Base-by-base conservation (phyloP, 2,329 filamentous ascomycete genomes). In the Albifimbria verrucaria region DNA sequence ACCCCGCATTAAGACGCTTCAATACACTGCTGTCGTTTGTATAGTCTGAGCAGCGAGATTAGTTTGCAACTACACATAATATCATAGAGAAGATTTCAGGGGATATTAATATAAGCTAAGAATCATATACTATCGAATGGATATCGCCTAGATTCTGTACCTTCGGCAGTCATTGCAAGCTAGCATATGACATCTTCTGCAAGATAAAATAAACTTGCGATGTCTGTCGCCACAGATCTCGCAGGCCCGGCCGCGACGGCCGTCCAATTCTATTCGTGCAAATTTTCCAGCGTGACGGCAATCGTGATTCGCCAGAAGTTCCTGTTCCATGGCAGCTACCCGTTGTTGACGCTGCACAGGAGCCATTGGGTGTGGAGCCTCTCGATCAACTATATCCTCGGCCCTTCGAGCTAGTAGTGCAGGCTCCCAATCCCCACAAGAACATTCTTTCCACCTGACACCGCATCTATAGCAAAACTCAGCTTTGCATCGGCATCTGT, bases 381-480 rank as follows among this genome's bases (percentile, higher is more conserved):
- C 47, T 28, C 53, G 52, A 50, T 55, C 48, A 25, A 55, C 50
- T 44, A 55, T 20, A 41, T 55, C 36, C 25, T 50, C 42, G n/a
- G 53, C 53, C 51, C 53, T 42, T 43, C 39, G 53, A 32, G 44
- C 39, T 15, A 49, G 53, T 25, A 55, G 42, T 21, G 48, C 50
- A 4, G 53, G 50, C n/a, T 18, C 50, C 53, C 50, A 52, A 48
- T 55, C 50, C 43, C 49, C 41, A 48, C 50, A 55, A 18, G 25
- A 12, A 47, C 50, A 55, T 20, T 48, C 20, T 28, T 55, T 55
- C 53, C 48, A 55, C 41, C 51, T 26, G 24, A 52, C 48, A 32
- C 53, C 53, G 32, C 53, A 55, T 42, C 50, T 36, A 36, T 55
- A 55, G 47, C 53, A 55, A 43, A 55, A 55, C 22, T 52, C 26